These are phyloP conservation scores for Cyberlindnera veronae DNA, from an alignment of 805 yeast species.

Conservation along the genomic window DNA sequence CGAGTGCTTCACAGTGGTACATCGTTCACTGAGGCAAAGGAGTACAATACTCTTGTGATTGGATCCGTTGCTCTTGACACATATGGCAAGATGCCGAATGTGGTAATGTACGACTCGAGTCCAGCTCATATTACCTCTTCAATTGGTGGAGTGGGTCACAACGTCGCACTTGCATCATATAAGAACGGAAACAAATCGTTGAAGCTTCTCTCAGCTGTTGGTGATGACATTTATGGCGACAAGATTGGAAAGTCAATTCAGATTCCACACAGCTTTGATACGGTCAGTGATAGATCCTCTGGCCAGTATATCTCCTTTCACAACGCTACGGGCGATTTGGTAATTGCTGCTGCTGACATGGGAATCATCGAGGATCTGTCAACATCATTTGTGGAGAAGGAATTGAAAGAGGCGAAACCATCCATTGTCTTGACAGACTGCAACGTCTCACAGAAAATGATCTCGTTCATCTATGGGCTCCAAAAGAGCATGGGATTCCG, in stretches of 20 bases:
- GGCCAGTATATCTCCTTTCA: conserved; percentile 77
- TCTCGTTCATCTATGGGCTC: conserved; percentile 33
- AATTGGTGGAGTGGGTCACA: conserved; percentile 84
- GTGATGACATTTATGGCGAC: conserved; percentile 53
- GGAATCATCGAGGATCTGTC: conserved; percentile 53
- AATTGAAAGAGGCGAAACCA: conserved; percentile 43
- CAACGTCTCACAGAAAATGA: conserved; percentile 49
- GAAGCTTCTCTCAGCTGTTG: conserved; percentile 56
- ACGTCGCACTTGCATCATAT: conserved; percentile 63
- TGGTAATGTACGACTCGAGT: conserved; percentile 57
- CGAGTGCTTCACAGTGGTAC: too few species aligned
- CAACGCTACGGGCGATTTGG: conserved; percentile 54
- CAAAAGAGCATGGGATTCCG: conserved; percentile 27
- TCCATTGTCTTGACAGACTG: conserved; percentile 60
- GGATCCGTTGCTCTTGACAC: conserved; percentile 81
- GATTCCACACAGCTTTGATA: conserved; percentile 25
- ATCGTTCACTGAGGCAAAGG: too few species aligned
- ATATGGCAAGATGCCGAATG: conserved; percentile 44
- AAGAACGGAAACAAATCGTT: conserved; percentile 31
- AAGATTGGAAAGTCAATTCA: conserved; percentile 34
- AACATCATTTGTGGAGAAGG: conserved; percentile 36
- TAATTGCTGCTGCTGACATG: conserved; percentile 86
- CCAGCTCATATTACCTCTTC: conserved; percentile 58
- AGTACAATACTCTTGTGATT: conserved; percentile 42
- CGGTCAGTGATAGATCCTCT: conserved; percentile 33